Evolutionary conservation across 2,329 filamentous ascomycete genomes (phyloP), one percentile per base, ranked within the genome.

Genomic region (Nemania sp.): DNA sequence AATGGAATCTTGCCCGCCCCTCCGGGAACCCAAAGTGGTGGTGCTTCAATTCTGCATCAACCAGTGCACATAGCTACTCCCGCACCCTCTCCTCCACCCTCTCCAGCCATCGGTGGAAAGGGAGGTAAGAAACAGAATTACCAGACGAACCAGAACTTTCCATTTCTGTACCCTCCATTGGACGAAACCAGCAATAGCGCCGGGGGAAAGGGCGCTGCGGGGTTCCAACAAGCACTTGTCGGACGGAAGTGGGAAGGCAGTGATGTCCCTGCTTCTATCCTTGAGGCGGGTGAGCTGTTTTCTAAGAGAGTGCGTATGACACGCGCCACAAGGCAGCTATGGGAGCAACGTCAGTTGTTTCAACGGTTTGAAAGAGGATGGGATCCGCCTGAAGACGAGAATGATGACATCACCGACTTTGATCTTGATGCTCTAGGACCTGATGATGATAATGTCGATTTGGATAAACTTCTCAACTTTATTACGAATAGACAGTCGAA

Each of bases 91-190:
- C 96, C 96, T 26, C 96, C 96, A 0, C 96, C 96, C 0, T 98
- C 95, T 1, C 96, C 96, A 0, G 87, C 84, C 10, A 91, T 91
- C 38, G 94, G 94, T 27, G 94, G 94, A 0, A 99, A 98, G 79
- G 93, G 92, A 60, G 94, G 92, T 0, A 99, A 99, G 84, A 99
- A 99, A 78, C 96, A 99, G 77, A 99, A 98, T 74, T 99, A 99
- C 76, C 96, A 99, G 79, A 99, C 96, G 0, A 99, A 99, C 77
- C 96, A 99, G 75, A 96, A 98, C 77, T 98, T 99, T 72, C 96
- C 96, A 0, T 98, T 99, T 77, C 90, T 99, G 82, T 99, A 99
- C 74, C 96, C 96, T 1, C 96, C 96, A 1, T 83, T 98, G 20
- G 95, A 98, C 79, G 91, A 90, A 69, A 91, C 89, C 26, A 97